Conservation (phyloP, 805 yeast genomes). For the Pichia cabralensis region DNA sequence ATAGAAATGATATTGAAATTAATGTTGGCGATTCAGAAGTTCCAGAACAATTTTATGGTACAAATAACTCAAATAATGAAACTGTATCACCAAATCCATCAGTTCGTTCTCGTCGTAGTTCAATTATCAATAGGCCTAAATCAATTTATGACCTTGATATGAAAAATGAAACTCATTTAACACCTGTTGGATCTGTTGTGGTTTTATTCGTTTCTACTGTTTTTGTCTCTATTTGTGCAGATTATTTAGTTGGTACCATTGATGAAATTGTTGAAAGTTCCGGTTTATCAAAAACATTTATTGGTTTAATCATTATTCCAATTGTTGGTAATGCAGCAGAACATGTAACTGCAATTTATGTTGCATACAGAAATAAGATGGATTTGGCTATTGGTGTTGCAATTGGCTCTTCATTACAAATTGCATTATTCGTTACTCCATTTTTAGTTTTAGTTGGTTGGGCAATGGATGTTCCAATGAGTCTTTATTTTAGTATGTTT, state of each 20-base stretch:
- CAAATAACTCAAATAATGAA: background rate
- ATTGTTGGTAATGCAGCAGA: conserved; percentile 99
- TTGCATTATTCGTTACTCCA: conserved; percentile 92
- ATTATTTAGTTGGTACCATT: conserved; percentile 85
- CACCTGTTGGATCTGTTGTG: conserved; percentile 42
- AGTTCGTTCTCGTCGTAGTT: conserved; percentile 18
- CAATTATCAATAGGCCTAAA: conserved; percentile 21
- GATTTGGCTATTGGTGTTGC: conserved; percentile 96
- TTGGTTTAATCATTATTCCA: conserved; percentile 88
- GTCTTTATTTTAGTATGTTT: conserved; percentile 80
- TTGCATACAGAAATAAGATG: conserved; percentile 94
- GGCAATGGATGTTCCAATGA: conserved; percentile 85
- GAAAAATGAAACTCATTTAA: conserved; percentile 30
- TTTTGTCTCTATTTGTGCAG: conserved; percentile 84
- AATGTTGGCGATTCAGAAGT: conserved; percentile 9
- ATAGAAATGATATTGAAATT: conserved; percentile 6
- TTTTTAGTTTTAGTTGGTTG: conserved; percentile 93
- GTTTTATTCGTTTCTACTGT: conserved; percentile 59
- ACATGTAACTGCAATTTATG: conserved; percentile 93
- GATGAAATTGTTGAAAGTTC: conserved; percentile 78
- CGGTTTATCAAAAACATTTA: conserved; percentile 88
- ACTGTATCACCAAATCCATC: background rate
- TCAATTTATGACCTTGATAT: conserved; percentile 22
- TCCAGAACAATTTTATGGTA: background rate
- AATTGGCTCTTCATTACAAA: conserved; percentile 90